phyloP scores from a whole-genome alignment of 2,329 filamentous ascomycete genomes.

The Dothidotthia symphoricarpi region DNA sequence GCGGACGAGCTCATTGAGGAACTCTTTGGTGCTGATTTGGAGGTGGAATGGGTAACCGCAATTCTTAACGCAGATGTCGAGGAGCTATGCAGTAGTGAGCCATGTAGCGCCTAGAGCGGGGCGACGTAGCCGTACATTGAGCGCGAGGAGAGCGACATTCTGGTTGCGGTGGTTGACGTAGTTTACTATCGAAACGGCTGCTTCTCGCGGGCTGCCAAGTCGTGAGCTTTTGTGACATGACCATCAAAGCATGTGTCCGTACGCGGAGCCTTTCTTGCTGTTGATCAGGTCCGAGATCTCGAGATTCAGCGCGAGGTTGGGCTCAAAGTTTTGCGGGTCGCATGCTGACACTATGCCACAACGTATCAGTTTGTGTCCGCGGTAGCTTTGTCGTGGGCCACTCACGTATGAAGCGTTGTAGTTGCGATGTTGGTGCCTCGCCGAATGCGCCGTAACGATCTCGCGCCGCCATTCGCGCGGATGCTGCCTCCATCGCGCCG shows the following conservation, averaged over 20 bases:
- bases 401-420: constrained; percentile 86
- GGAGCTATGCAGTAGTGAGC: constrained; percentile 56
- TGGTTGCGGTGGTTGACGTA: constrained; percentile 97
- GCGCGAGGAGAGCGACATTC: constrained; percentile 85
- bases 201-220: constrained; percentile 71
- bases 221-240: constrained; percentile 16
- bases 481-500: constrained; percentile 81
- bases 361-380: constrained; percentile 9
- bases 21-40: constrained; percentile 98
- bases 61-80: constrained; percentile 99
- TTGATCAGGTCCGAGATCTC: constrained; percentile 97
- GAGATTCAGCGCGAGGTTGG: constrained; percentile 91
- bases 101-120: constrained; percentile 8
- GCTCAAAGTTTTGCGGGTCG: constrained; percentile 96
- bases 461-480: constrained; percentile 89
- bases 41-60: constrained; percentile 99
- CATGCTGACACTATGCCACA: constrained; percentile 72
- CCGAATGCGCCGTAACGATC: constrained; percentile 87
- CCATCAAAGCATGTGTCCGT: constrained; percentile 31
- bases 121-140: constrained; percentile 56
- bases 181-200: constrained; percentile 86
- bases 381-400: neutral
- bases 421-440: constrained; percentile 75
- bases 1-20: constrained; percentile 95
- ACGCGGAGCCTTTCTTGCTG: constrained; percentile 90